Conservation (phyloP, 441 rosid genomes). For the Kokia cookei region DNA sequence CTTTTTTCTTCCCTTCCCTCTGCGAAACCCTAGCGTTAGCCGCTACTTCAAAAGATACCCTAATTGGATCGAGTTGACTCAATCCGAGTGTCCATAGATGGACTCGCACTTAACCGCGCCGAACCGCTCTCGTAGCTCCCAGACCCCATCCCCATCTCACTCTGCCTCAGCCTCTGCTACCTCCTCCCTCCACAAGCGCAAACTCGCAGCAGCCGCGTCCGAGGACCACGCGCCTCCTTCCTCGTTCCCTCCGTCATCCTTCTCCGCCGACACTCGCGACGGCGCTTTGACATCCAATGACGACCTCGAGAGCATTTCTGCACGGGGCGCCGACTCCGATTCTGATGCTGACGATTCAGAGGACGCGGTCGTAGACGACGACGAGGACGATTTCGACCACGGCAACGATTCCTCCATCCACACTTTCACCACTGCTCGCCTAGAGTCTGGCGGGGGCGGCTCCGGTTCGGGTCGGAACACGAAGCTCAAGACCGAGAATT, state of each 20-base stretch:
- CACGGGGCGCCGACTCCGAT: slow-evolving; percentile 73
- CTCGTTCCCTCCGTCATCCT: slow-evolving; percentile 71
- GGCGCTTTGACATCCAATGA: slow-evolving; percentile 88
- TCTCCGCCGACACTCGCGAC: slow-evolving; percentile 92
- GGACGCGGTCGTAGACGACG: slow-evolving; percentile 80
- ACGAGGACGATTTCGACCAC: slow-evolving; percentile 76
- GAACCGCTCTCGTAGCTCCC: slow-evolving; percentile 87
- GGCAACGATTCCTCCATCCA: slow-evolving; percentile 86
- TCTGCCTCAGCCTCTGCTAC: slow-evolving; percentile 96
- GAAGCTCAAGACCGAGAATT: slow-evolving; percentile 70
- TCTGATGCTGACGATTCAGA: slow-evolving; percentile 86
- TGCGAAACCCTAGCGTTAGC: not conserved
- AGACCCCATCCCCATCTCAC: slow-evolving; percentile 90
- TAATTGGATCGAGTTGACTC: not conserved
- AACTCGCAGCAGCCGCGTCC: slow-evolving; percentile 65
- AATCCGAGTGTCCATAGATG: not conserved
- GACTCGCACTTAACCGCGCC: slow-evolving; percentile 64
- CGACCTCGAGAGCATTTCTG: slow-evolving; percentile 97
- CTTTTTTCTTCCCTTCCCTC: not conserved
- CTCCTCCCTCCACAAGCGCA: slow-evolving; percentile 91
- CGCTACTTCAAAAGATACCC: not conserved
- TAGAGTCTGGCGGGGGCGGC: slow-evolving; percentile 43
- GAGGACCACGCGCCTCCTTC: slow-evolving; percentile 74
- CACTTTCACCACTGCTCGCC: slow-evolving; percentile 80
- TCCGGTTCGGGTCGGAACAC: slow-evolving; percentile 47